Evolutionary conservation across 2,329 filamentous ascomycete species (phyloP).

Genomic region (Paraphoma chrysanthemicola): DNA sequence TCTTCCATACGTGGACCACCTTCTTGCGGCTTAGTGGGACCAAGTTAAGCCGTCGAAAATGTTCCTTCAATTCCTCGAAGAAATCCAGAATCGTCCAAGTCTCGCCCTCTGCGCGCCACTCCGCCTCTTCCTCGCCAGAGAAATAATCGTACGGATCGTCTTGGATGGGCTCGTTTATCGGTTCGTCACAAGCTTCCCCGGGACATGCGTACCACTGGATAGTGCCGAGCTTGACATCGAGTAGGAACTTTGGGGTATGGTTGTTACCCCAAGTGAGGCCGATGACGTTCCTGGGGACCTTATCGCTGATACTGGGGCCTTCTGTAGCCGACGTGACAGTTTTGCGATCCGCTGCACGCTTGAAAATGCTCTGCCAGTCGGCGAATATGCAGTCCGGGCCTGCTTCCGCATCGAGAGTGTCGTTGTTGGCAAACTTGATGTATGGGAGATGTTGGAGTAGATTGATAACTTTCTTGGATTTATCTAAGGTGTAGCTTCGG

Average conservation of each 20-base stretch:
- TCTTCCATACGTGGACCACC: constrained; percentile 5
- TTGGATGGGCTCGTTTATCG: background rate
- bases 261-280: constrained; percentile 5
- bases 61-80: constrained; percentile 15
- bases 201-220: constrained; percentile 13
- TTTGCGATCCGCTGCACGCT: too few species aligned
- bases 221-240: constrained; percentile 14
- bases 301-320: too few species aligned
- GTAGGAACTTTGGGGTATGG: constrained; percentile 3
- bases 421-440: background rate
- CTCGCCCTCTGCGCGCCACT: constrained; percentile 10
- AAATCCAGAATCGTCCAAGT: constrained; percentile 17
- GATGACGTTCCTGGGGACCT: constrained; percentile 8
- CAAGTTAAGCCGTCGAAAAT: constrained; percentile 11
- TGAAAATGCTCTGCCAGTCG: too few species aligned
- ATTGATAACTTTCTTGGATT: constrained; percentile 12
- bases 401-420: background rate
- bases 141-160: background rate
- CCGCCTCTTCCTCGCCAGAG: constrained; percentile 5
- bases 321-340: constrained; percentile 1
- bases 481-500: background rate
- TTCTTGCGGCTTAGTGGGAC: constrained; percentile 4
- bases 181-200: background rate
- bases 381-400: background rate
- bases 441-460: constrained; percentile 20